phyloP scores from a whole-genome alignment of 768 basidiomycete genomes.

The Butyriboletus loyo region DNA sequence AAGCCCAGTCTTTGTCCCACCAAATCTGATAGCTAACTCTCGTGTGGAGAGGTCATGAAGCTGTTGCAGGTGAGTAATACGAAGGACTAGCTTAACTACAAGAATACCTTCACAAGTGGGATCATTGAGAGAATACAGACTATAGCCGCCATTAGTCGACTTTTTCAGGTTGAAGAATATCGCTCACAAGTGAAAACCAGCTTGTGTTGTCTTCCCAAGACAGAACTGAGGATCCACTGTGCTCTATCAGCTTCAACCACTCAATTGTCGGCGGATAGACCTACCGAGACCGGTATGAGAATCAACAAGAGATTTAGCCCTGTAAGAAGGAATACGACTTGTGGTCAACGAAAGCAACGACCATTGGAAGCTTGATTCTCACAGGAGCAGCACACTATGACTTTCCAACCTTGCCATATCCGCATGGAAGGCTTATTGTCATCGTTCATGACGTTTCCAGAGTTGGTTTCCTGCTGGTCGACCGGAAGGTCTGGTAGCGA shows the following conservation, averaged over 20 bases:
- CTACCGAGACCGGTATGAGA: conserved; percentile 65
- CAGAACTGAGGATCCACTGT: conserved; percentile 56
- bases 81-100: background rate
- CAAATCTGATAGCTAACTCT: conserved; percentile 72
- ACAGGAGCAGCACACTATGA: conserved; percentile 59
- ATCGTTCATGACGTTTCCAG: background rate
- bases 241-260: background rate
- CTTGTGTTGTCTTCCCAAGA: conserved; percentile 46
- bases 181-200: conserved; percentile 62
- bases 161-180: background rate
- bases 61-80: conserved; percentile 32
- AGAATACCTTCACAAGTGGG: conserved; percentile 67
- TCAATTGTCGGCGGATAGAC: conserved; percentile 17
- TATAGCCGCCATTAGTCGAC: conserved; percentile 22
- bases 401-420: conserved; percentile 50
- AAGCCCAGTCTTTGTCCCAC: conserved; percentile 73
- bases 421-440: conserved; percentile 11
- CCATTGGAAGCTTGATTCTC: conserved; percentile 16
- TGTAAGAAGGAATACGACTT: conserved; percentile 24
- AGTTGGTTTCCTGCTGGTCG: conserved; percentile 2
- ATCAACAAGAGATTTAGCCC: conserved; percentile 71
- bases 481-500: conserved; percentile 18
- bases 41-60: conserved; percentile 75
- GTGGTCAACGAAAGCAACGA: background rate
- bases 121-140: conserved; percentile 70